These are phyloP conservation scores for Termitomyces sp. DNA, from an alignment of 768 basidiomycete species.

Conservation along the genomic window DNA sequence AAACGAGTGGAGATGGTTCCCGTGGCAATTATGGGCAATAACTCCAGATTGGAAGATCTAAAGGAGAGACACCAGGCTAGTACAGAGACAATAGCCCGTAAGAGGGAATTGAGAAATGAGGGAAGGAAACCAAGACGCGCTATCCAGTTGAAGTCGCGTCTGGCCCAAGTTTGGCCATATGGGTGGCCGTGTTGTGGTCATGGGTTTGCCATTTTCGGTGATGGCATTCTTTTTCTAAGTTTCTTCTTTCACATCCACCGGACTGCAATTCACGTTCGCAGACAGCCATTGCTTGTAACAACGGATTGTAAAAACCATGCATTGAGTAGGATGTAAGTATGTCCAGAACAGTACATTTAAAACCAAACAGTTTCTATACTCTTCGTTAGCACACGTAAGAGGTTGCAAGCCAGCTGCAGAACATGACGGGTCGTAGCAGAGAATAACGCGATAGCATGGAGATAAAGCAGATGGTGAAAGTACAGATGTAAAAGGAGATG, in stretches of 20 bases:
- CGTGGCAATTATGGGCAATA: constrained; percentile 8
- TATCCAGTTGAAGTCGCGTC: constrained; percentile 38
- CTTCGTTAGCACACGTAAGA: constrained; percentile 4
- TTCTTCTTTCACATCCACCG: constrained; percentile 2
- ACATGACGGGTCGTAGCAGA: not conserved
- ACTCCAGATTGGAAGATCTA: constrained; percentile 17
- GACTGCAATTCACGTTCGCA: too few species aligned
- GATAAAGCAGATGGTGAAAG: constrained; percentile 8
- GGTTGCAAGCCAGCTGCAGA: constrained; percentile 1
- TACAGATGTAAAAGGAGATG: not conserved
- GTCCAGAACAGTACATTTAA: not conserved
- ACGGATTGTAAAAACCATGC: not conserved
- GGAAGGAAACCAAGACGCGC: constrained; percentile 19
- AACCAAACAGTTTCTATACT: not conserved
- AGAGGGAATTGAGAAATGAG: constrained; percentile 5
- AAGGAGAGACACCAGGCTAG: constrained; percentile 15
- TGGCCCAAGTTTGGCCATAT: constrained; percentile 26
- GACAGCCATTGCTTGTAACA: not conserved
- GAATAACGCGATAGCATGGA: constrained; percentile 11
- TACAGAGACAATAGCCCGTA: constrained; percentile 9
- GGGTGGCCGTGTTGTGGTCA: constrained; percentile 19
- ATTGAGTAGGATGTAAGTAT: not conserved
- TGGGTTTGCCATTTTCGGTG: constrained; percentile 7
- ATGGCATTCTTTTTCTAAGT: constrained; percentile 4
- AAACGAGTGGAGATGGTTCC: constrained; percentile 11